phyloP scores from a whole-genome alignment of 306 rosid genomes.

The Potentilla sterilis region DNA sequence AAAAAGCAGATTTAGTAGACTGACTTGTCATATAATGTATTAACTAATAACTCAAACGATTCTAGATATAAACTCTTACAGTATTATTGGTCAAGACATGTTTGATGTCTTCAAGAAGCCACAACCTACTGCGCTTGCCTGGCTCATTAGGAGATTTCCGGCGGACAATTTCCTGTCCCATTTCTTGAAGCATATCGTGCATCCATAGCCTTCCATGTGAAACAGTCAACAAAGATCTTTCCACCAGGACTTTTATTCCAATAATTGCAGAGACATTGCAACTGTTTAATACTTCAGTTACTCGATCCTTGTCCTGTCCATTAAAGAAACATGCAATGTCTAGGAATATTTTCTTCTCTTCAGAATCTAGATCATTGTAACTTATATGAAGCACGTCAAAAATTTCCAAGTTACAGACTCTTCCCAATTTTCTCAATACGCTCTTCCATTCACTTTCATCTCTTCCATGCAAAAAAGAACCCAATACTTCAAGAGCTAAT shows the following conservation, averaged over 20 bases:
- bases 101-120: conserved; percentile 16
- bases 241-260: conserved; percentile 9
- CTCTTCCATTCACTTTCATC: too few species aligned
- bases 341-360: background rate
- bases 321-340: conserved; percentile 22
- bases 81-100: background rate
- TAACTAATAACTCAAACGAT: background rate
- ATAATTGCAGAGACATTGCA: conserved; percentile 10
- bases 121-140: conserved; percentile 14
- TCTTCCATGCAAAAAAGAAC: too few species aligned
- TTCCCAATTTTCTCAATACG: too few species aligned
- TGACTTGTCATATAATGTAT: background rate
- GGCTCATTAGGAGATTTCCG: background rate
- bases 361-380: background rate
- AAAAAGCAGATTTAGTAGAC: background rate
- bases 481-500: too few species aligned
- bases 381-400: background rate
- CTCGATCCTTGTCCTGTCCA: conserved; percentile 6
- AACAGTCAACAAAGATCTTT: conserved; percentile 8
- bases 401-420: background rate
- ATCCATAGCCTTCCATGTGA: conserved; percentile 3
- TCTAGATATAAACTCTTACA: background rate
- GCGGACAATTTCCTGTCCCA: conserved; percentile 16
- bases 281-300: background rate
- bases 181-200: conserved; percentile 28